Evolutionary conservation across 176 grass and related monocot genomes (phyloP).

Genomic region (Hordeum marinum): DNA sequence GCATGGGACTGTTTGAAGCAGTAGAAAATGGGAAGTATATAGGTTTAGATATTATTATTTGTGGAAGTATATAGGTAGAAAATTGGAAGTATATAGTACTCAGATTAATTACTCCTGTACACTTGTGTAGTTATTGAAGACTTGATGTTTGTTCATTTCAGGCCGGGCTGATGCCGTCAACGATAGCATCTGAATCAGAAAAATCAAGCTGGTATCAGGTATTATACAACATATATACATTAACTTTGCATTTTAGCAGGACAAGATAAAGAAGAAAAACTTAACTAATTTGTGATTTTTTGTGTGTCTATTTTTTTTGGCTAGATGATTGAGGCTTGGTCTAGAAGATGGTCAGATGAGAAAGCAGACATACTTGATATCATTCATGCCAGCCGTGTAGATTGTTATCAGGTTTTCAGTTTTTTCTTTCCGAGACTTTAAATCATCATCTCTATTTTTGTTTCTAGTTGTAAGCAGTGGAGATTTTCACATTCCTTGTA

Average conservation of each 20-base stretch:
- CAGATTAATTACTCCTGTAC: not conserved
- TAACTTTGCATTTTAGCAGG: not conserved
- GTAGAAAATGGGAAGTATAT: too few species aligned
- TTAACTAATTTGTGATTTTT: not conserved
- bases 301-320: slow-evolving; percentile 27
- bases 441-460: not conserved
- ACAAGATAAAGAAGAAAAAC: not conserved
- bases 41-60: not conserved
- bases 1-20: not conserved
- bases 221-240: slow-evolving; percentile 10
- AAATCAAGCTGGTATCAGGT: slow-evolving; percentile 68
- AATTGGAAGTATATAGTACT: not conserved
- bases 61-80: not conserved
- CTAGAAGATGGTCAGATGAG: slow-evolving; percentile 62
- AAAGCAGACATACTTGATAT: slow-evolving; percentile 65
- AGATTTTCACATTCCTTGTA: not conserved
- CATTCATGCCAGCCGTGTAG: slow-evolving; percentile 63
- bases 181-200: slow-evolving; percentile 73
- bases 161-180: slow-evolving; percentile 61
- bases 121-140: not conserved
- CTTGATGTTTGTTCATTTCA: slow-evolving; percentile 36
- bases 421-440: not conserved
- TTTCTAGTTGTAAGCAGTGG: not conserved
- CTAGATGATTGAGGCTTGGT: slow-evolving; percentile 79
- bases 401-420: slow-evolving; percentile 78